phyloP scores from a whole-genome alignment of 2,329 filamentous ascomycete genomes.

The Colletotrichum sansevieriae region DNA sequence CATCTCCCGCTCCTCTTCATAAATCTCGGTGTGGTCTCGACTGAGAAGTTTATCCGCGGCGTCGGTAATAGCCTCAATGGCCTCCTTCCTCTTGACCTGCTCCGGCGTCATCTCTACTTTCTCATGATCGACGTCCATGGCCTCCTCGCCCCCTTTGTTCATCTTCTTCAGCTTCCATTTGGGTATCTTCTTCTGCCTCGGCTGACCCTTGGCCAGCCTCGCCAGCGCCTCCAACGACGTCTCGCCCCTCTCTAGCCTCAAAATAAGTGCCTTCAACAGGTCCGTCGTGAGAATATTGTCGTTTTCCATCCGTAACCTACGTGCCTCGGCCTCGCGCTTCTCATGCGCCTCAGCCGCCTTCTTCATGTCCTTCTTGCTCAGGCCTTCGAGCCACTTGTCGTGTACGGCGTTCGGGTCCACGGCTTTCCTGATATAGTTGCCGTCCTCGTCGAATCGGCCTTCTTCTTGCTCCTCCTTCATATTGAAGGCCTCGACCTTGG shows the following conservation, averaged over 20 bases:
- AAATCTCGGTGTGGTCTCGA: slow-evolving; percentile 88
- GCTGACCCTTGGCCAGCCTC: slow-evolving; percentile 77
- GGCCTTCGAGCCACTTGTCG: slow-evolving; percentile 91
- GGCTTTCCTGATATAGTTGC: slow-evolving; percentile 93
- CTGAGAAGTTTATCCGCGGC: slow-evolving; percentile 89
- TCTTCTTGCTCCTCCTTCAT: slow-evolving; percentile 92
- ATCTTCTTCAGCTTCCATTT: slow-evolving; percentile 80
- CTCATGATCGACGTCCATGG: slow-evolving; percentile 78
- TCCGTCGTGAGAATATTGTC: slow-evolving; percentile 82
- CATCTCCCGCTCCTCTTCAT: slow-evolving; percentile 87
- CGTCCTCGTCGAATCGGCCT: slow-evolving; percentile 88
- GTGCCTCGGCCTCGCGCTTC: slow-evolving; percentile 82
- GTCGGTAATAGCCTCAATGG: slow-evolving; percentile 86
- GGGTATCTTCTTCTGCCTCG: slow-evolving; percentile 68
- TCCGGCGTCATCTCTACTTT: slow-evolving; percentile 72
- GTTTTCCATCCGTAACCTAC: slow-evolving; percentile 78
- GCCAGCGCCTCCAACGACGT: slow-evolving; percentile 90
- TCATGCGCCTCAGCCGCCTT: slow-evolving; percentile 89
- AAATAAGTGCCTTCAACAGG: slow-evolving; percentile 79
- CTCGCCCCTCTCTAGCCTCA: slow-evolving; percentile 81
- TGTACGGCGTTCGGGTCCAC: slow-evolving; percentile 90
- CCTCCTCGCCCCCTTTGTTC: slow-evolving; percentile 63
- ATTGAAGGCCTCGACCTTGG: slow-evolving; percentile 96
- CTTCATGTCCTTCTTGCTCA: slow-evolving; percentile 94
- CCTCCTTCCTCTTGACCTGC: slow-evolving; percentile 76